phyloP scores from a whole-genome alignment of 2,329 filamentous ascomycete genomes.

The Septoria linicola region DNA sequence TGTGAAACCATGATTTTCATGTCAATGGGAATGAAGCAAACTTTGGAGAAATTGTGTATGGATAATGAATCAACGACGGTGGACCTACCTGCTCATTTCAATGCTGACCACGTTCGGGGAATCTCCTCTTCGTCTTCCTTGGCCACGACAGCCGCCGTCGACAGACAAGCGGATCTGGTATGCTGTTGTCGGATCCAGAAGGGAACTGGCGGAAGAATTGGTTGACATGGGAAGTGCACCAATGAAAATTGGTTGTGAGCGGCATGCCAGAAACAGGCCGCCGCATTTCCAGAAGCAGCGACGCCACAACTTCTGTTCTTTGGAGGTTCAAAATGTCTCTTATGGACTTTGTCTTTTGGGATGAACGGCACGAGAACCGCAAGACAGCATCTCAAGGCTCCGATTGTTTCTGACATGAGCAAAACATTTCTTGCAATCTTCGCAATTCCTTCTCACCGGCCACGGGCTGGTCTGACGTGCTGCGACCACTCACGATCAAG shows the following conservation, averaged over 20 bases:
- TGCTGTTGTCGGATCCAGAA: background rate
- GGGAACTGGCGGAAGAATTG: background rate
- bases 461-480: background rate
- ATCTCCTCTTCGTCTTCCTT: background rate
- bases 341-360: too few species aligned
- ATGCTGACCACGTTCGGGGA: too few species aligned
- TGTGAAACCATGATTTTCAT: conserved; percentile 19
- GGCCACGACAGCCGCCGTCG: background rate
- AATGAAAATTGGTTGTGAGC: background rate
- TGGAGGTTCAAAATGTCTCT: too few species aligned
- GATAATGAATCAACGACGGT: too few species aligned
- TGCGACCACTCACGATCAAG: conserved; percentile 1
- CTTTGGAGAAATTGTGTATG: background rate
- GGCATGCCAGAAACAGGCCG: background rate
- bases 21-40: too few species aligned
- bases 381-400: too few species aligned
- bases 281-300: background rate
- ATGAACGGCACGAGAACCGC: too few species aligned
- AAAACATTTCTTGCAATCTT: too few species aligned
- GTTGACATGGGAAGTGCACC: background rate
- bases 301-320: too few species aligned
- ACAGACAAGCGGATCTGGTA: background rate
- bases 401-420: too few species aligned
- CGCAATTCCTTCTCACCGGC: too few species aligned
- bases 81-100: too few species aligned